A percentile compares a stretch with the other conserved stretches of the same genome.
Conservation (phyloP, 2,329 filamentous ascomycete genomes). For the Fusarium oligoseptatum region DNA sequence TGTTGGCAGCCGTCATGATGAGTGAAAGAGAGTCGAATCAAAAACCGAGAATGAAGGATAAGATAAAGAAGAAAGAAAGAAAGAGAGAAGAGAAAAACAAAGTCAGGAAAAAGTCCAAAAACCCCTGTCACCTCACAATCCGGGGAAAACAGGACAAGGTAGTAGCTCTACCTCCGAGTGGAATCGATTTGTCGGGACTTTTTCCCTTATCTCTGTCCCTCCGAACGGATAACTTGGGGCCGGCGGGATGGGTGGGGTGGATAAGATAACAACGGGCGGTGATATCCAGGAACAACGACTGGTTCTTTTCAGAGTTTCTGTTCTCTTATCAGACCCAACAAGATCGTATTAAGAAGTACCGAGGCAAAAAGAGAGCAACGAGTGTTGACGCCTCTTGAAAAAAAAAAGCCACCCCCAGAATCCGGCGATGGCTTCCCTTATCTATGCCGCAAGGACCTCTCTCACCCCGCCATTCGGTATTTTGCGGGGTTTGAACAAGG, state of each 20-base stretch:
- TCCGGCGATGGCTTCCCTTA: conserved; percentile 26
- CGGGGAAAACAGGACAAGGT: conserved; percentile 23
- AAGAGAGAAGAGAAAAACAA: conserved; percentile 12
- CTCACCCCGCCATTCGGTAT: conserved; percentile 19
- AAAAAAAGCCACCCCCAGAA: conserved; percentile 21
- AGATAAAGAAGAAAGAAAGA: conserved; percentile 19
- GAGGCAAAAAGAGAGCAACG: conserved; percentile 5
- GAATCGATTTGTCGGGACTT: conserved; percentile 19
- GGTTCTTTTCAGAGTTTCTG: conserved; percentile 12
- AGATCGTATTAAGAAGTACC: neutral
- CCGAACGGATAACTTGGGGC: neutral
- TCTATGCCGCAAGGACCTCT: conserved; percentile 21
- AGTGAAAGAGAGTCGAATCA: neutral
- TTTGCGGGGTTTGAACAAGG: conserved; percentile 11
- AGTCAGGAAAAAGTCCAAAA: conserved; percentile 2
- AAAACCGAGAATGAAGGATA: neutral
- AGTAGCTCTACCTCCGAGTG: conserved; percentile 4
- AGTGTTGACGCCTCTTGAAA: conserved; percentile 14
- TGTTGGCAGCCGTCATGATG: conserved; percentile 50
- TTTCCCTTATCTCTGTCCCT: conserved; percentile 43
- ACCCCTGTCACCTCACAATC: conserved; percentile 19
- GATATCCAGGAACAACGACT: conserved; percentile 12
- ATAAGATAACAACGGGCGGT: conserved; percentile 37
- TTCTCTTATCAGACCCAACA: conserved; percentile 18
- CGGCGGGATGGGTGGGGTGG: conserved; percentile 40